Evolutionary conservation across 441 rosid genomes (phyloP).

Genomic region (Flueggea neowawraea): DNA sequence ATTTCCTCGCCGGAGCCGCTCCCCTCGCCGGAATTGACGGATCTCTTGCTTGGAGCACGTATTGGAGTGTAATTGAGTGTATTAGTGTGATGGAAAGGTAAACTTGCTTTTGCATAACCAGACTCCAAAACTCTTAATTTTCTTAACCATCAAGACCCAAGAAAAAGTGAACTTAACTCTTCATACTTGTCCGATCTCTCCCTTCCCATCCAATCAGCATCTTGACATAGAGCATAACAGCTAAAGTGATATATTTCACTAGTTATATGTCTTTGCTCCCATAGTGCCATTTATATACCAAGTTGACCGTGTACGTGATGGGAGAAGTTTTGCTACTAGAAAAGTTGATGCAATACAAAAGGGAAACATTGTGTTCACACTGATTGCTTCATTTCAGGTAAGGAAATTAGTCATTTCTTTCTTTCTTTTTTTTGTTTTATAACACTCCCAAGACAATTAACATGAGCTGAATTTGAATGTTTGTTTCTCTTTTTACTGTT

Average conservation of each 20-base stretch:
- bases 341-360: constrained; percentile 90
- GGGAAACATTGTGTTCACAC: constrained; percentile 69
- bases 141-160: background rate
- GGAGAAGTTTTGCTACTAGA: constrained; percentile 89
- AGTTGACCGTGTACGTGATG: constrained; percentile 88
- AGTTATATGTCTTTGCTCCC: constrained; percentile 14
- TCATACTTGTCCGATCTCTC: background rate
- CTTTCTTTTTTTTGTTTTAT: background rate
- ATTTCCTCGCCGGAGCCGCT: constrained; percentile 7
- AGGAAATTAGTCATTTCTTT: constrained; percentile 11
- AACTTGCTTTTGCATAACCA: background rate
- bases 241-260: background rate
- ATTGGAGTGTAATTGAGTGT: too few relatives aligned
- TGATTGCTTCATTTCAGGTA: constrained; percentile 94
- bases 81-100: too few relatives aligned
- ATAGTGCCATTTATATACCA: constrained; percentile 82
- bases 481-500: too few relatives aligned
- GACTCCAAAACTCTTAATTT: background rate
- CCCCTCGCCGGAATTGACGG: too few relatives aligned
- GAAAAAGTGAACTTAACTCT: background rate
- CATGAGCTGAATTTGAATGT: background rate
- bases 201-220: background rate
- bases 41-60: too few relatives aligned
- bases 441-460: background rate
- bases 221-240: constrained; percentile 1